Evolutionary conservation across 2,329 filamentous ascomycete species (phyloP).

Genomic region (Fonsecaea erecta): DNA sequence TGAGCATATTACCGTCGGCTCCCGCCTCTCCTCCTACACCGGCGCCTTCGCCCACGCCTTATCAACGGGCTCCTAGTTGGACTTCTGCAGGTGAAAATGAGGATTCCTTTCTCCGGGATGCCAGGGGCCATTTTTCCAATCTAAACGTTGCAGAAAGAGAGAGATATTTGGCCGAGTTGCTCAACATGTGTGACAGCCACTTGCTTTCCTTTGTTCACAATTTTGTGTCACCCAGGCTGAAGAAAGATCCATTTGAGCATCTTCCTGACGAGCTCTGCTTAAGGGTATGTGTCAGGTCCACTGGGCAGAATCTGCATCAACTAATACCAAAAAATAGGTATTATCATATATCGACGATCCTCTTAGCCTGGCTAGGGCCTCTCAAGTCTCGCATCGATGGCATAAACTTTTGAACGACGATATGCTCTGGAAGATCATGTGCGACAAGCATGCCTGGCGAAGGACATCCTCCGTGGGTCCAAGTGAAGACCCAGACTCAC

Average conservation of each 20-base stretch:
- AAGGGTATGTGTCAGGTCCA: conserved; percentile 61
- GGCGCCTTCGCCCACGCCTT: conserved; percentile 68
- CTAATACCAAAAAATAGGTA: conserved; percentile 62
- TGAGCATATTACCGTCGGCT: conserved; percentile 66
- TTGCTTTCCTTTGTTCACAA: conserved; percentile 95
- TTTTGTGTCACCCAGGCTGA: conserved; percentile 89
- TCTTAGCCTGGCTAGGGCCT: conserved; percentile 87
- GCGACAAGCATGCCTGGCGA: conserved; percentile 91
- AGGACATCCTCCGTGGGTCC: conserved; percentile 54
- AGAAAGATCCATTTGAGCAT: conserved; percentile 93
- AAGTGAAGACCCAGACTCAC: conserved; percentile 44
- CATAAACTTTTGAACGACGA: conserved; percentile 91
- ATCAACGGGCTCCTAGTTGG: conserved; percentile 61
- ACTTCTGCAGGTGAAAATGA: conserved; percentile 65
- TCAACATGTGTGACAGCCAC: conserved; percentile 94
- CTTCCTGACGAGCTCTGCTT: conserved; percentile 92
- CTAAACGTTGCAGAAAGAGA: conserved; percentile 77
- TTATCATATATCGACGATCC: conserved; percentile 97
- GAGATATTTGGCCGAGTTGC: conserved; percentile 79
- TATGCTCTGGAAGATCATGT: conserved; percentile 97
- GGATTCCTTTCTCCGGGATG: conserved; percentile 78
- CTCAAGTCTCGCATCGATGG: conserved; percentile 95
- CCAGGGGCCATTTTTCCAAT: conserved; percentile 78
- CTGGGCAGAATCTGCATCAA: background rate
- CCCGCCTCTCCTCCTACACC: conserved; percentile 70